phyloP scores from a whole-genome alignment of 1,139 yeast genomes.

The Candida sanyaensis region DNA sequence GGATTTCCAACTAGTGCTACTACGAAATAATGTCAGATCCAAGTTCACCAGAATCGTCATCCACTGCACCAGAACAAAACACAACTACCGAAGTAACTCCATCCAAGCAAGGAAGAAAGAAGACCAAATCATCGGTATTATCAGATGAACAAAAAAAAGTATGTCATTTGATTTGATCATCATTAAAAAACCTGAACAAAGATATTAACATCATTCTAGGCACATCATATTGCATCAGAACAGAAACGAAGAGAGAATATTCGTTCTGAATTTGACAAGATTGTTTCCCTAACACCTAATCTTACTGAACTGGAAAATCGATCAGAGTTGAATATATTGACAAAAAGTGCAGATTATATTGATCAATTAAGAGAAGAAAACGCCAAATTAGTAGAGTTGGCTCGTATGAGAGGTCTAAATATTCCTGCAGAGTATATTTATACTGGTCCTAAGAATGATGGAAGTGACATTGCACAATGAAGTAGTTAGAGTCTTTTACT shows the following conservation, averaged over 20 bases:
- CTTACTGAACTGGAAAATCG: slow-evolving; percentile 45
- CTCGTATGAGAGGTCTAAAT: slow-evolving; percentile 36
- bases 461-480: slow-evolving; percentile 18
- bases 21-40: not conserved
- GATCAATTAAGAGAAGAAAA: slow-evolving; percentile 45
- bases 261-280: slow-evolving; percentile 47
- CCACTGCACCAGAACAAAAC: not conserved
- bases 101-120: slow-evolving; percentile 17
- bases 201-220: slow-evolving; percentile 27
- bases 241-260: slow-evolving; percentile 51
- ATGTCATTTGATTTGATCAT: slow-evolving; percentile 18
- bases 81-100: slow-evolving; percentile 1
- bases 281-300: slow-evolving; percentile 45
- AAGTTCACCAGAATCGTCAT: slow-evolving; percentile 1
- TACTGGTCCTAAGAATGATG: slow-evolving; percentile 34
- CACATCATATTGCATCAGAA: slow-evolving; percentile 54
- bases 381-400: slow-evolving; percentile 32
- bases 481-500: not conserved
- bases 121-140: slow-evolving; percentile 32
- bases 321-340: slow-evolving; percentile 45
- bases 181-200: not conserved
- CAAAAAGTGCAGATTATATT: slow-evolving; percentile 49
- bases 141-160: slow-evolving; percentile 50
- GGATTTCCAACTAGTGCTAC: not conserved
- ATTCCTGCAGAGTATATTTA: slow-evolving; percentile 41